phyloP scores from a whole-genome alignment of 306 rosid species.

The Malus fusca region DNA sequence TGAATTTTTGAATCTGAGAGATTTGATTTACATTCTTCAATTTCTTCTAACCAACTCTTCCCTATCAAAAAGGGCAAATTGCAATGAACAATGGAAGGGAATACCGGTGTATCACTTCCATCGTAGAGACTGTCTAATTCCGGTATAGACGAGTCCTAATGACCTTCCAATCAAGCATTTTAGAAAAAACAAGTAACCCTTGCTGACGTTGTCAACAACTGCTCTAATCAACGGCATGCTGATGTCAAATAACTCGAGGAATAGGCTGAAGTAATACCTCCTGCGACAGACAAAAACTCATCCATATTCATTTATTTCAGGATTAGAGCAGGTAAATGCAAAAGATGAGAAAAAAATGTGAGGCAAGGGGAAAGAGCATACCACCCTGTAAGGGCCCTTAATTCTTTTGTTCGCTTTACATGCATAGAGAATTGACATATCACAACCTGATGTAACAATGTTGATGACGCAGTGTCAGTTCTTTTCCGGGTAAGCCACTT shows the following conservation, averaged over 20 bases:
- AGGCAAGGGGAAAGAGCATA: slow-evolving; percentile 27
- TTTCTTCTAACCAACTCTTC: slow-evolving; percentile 7
- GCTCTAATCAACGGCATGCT: slow-evolving; percentile 65
- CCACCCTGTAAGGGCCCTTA: slow-evolving; percentile 85
- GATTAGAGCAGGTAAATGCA: background rate
- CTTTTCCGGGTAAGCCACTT: slow-evolving; percentile 42
- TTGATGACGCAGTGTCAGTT: slow-evolving; percentile 23
- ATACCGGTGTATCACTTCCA: slow-evolving; percentile 58
- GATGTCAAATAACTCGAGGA: slow-evolving; percentile 83
- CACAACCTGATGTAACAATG: slow-evolving; percentile 31
- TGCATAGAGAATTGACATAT: slow-evolving; percentile 58
- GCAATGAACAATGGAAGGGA: slow-evolving; percentile 13
- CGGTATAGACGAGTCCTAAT: slow-evolving; percentile 83
- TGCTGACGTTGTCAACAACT: slow-evolving; percentile 62
- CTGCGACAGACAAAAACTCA: slow-evolving; percentile 34
- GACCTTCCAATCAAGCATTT: slow-evolving; percentile 90
- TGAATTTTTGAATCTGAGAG: slow-evolving; percentile 10
- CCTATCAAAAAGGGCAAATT: background rate
- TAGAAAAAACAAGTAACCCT: slow-evolving; percentile 70
- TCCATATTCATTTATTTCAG: background rate
- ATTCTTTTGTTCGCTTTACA: slow-evolving; percentile 75
- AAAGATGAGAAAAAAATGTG: background rate
- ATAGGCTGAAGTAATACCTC: slow-evolving; percentile 89
- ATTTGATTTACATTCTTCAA: slow-evolving; percentile 14
- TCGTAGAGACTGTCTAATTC: slow-evolving; percentile 78